A percentile compares a stretch with the other conserved stretches of the same genome.
These are phyloP conservation scores for Trichoderma pleuroti DNA, from an alignment of 2,329 filamentous ascomycete species.

Conservation along the genomic window DNA sequence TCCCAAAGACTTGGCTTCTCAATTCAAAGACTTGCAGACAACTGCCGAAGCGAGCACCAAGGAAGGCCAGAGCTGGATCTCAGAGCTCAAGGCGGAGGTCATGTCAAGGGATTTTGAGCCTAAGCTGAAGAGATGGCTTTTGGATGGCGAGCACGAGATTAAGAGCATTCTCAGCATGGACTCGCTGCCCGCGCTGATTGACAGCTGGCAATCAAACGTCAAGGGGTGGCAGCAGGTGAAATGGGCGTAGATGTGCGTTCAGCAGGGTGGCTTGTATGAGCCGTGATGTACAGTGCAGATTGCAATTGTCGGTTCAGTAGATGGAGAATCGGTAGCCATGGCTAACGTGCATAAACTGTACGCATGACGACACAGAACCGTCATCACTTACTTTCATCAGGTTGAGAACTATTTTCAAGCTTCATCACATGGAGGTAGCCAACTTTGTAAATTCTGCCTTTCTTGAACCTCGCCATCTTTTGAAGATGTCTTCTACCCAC, in stretches of 20 bases:
- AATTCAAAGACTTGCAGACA: conserved; percentile 34
- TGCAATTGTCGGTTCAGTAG: neutral
- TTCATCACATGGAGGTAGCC: neutral
- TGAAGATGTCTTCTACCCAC: neutral
- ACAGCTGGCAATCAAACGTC: conserved; percentile 35
- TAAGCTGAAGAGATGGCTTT: conserved; percentile 29
- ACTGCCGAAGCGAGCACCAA: conserved; percentile 32
- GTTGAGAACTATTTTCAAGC: no score
- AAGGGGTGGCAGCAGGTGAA: conserved; percentile 35
- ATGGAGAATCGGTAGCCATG: neutral
- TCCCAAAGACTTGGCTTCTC: conserved; percentile 36
- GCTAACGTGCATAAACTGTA: neutral
- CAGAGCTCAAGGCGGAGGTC: conserved; percentile 31
- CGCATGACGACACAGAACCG: neutral
- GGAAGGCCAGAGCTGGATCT: conserved; percentile 32
- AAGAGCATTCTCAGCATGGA: conserved; percentile 27
- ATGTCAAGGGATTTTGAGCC: conserved; percentile 15
- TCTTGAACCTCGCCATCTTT: neutral
- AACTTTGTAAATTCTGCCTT: neutral
- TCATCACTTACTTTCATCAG: neutral
- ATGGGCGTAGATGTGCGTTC: conserved; percentile 28
- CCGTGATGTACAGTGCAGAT: neutral
- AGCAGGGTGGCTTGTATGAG: neutral
- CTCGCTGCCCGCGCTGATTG: conserved; percentile 29
- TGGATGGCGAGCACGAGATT: conserved; percentile 25